These are phyloP conservation scores for Phanerochaete carnosa DNA, from an alignment of 768 basidiomycete species.

Conservation along the genomic window DNA sequence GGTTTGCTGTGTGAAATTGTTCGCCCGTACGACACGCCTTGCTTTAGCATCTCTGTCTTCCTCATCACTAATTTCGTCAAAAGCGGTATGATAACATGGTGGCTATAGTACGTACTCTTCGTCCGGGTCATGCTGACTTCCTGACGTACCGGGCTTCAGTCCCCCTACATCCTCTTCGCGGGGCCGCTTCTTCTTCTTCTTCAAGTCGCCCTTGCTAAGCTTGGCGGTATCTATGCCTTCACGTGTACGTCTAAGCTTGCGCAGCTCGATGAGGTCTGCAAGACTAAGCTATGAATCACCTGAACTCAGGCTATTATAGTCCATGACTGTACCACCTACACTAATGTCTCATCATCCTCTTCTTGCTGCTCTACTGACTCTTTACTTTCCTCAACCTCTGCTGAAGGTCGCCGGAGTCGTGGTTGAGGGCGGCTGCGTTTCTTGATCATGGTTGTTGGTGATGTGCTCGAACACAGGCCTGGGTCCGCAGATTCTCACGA, in stretches of 20 bases:
- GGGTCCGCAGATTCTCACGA: not conserved
- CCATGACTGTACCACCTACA: constrained; percentile 12
- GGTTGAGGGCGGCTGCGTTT: constrained; percentile 68
- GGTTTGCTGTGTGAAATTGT: constrained; percentile 97
- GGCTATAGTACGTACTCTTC: constrained; percentile 50
- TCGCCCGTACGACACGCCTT: constrained; percentile 70
- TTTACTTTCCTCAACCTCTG: constrained; percentile 18
- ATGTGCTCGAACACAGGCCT: not conserved
- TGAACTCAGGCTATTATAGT: not conserved
- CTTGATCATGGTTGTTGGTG: constrained; percentile 53
- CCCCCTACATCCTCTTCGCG: constrained; percentile 52
- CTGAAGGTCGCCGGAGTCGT: constrained; percentile 49
- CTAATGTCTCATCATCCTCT: constrained; percentile 18
- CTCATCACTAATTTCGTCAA: constrained; percentile 42
- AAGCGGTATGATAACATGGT: not conserved
- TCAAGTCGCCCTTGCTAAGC: constrained; percentile 79
- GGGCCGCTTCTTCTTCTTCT: constrained; percentile 62
- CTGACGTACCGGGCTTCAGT: constrained; percentile 44
- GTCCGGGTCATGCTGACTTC: constrained; percentile 40
- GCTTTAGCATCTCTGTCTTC: constrained; percentile 69
- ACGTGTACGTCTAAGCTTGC: constrained; percentile 67
- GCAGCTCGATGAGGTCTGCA: constrained; percentile 80
- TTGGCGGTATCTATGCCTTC: constrained; percentile 86
- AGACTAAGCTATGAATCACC: constrained; percentile 40
- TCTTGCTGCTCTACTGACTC: not conserved